Base-by-base conservation (phyloP, 495 filamentous ascomycete species). In the Beverwykella pulmonaria region DNA sequence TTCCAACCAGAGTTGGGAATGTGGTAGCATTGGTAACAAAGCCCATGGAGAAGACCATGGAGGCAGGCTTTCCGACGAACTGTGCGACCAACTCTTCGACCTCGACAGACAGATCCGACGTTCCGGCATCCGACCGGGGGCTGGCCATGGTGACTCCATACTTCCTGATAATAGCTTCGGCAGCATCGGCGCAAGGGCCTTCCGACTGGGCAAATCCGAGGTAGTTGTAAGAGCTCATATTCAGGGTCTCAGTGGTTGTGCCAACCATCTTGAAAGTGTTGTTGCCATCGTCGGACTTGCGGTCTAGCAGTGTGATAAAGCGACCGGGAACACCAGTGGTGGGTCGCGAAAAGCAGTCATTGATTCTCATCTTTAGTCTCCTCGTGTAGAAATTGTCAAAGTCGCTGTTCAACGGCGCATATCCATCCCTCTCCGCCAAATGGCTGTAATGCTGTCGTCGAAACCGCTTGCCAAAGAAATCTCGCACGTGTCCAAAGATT, bases 191-290 rank as follows among this genome's bases (percentile, higher is more conserved):
- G 76, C 95, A 98, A 39, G 93, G 93, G 17, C 94, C 94, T 72
- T 97, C 92, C 0, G 94, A 98, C 77, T 98, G 95, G 61, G 94
- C 94, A 74, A 98, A 98, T 27, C 94, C 94, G 7, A 98, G 90
- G 71, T 98, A 98, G 74, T 98, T 98, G 83, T 98, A 98, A 3
- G 94, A 98, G 79, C 92, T 97, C 87, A 98, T 87, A 76, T 98
- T 98, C 61, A 98, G 79, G 0, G 94, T 97, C 74, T 98, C 91
- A n/a, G 94, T 98, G 53, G 85, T 87, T 34, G 91, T 95, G 39
- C 95, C 95, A 10, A 88, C 92, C 70, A 91, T 83, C 71, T 90
- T 85, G 81, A 96, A 98, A 69, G 86, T 85, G 69, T 87, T 83
- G 76, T 98, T 98, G 80, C 91, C 88, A 72, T 98, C 90, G 76